phyloP scores from a whole-genome alignment of 1,284 basidiomycete genomes.

The Tilletia horrida region DNA sequence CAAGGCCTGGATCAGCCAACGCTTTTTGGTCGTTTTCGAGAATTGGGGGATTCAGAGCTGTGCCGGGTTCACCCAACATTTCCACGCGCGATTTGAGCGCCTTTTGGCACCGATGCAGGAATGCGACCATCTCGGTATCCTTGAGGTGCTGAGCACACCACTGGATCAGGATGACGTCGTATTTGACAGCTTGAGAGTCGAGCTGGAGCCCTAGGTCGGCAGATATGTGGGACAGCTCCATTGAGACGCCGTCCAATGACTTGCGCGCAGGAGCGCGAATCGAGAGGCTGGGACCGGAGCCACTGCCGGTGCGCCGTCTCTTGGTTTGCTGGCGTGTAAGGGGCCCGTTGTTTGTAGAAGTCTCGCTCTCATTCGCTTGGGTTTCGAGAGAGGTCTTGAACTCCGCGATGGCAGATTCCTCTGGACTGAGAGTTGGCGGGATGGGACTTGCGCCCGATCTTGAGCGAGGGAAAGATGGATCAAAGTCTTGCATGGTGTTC shows the following conservation, averaged over 20 bases:
- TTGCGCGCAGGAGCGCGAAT: neutral
- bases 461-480: constrained; percentile 26
- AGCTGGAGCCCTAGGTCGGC: neutral
- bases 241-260: neutral
- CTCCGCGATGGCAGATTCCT: neutral
- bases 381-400: neutral
- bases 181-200: constrained; percentile 27
- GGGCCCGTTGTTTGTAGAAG: neutral
- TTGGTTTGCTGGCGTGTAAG: neutral
- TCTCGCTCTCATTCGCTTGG: neutral
- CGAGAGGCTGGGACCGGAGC: constrained; percentile 29
- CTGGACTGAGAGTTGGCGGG: neutral
- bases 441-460: neutral
- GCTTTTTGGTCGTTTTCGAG: neutral
- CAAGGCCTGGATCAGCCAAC: constrained; percentile 5
- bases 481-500: constrained; percentile 48
- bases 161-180: constrained; percentile 51
- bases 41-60: neutral
- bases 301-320: neutral
- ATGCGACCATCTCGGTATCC: constrained; percentile 47
- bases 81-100: constrained; percentile 31
- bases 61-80: constrained; percentile 3
- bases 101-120: constrained; percentile 39
- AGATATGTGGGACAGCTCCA: neutral
- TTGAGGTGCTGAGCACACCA: constrained; percentile 54